Evolutionary conservation across 1,284 basidiomycete genomes (phyloP), one percentile per base, ranked within the genome.

Genomic region (Hemileia vastatrix): DNA sequence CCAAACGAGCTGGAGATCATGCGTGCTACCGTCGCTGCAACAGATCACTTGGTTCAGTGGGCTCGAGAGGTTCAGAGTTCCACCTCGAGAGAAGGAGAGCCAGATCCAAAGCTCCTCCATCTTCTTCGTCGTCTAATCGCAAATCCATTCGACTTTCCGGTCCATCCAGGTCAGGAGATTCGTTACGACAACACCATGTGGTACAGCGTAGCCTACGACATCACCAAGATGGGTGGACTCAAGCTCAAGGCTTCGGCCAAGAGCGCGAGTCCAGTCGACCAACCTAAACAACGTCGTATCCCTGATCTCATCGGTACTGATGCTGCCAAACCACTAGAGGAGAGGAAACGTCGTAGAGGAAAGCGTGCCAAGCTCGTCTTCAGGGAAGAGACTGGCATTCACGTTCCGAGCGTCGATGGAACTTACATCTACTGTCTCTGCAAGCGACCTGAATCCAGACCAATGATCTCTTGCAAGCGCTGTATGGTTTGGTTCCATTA

Each of bases 401-500:
- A 64, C 6, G 66, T 64, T 3, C 64, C 63, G 15, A 64, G 58
- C 6, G 65, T 66, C 24, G 63, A 47, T 43, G 45, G 68, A 33
- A 66, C 67, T 56, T 64, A 65, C 6, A 66, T 72, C 54, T 71
- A 72, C 64, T 76, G 74, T 66, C 66, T 73, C 19, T 76, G 74
- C 62, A 65, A 67, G n/a, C 60, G 67, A 54, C 64, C 69, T 6
- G 69, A 73, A 47, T 67, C 68, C 44, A 71, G 66, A 27, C 66
- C 67, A 44, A 74, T 75, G 72, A 70, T 75, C 40, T 67, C 68
- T n/a, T 76, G 74, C 65, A 71, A 75, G 60, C 67, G 72, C 44
- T 76, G 74, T 65, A 65, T 67, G 60, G 68, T 69, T 31, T 75
- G 74, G 72, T 76, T 73, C 65, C 74, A 76, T 65, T 70, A 64